These are phyloP conservation scores for Solanum peruvianum DNA, from an alignment of 257 asterid species.

Conservation along the genomic window DNA sequence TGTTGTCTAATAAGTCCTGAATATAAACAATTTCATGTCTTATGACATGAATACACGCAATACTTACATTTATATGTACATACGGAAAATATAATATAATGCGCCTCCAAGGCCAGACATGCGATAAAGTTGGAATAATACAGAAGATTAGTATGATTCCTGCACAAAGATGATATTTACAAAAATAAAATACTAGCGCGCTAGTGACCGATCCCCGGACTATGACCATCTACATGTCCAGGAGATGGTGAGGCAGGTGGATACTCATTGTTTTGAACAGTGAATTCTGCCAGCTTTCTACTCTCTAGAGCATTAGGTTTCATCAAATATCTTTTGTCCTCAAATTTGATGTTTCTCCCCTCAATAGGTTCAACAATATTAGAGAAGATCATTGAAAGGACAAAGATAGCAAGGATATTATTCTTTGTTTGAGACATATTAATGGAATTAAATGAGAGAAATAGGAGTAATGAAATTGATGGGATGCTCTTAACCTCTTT, in stretches of 20 bases:
- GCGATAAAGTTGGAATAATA: background rate
- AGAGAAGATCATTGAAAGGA: slow-evolving; percentile 20
- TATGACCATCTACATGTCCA: slow-evolving; percentile 13
- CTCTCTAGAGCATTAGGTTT: background rate
- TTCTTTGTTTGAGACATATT: slow-evolving; percentile 27
- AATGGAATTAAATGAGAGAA: background rate
- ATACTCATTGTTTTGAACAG: background rate
- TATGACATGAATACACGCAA: background rate
- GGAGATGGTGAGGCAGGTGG: background rate
- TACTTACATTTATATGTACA: background rate
- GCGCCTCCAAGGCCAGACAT: background rate
- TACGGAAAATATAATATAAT: background rate
- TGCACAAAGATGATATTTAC: background rate
- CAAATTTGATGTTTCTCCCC: slow-evolving; percentile 22
- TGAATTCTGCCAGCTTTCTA: background rate
- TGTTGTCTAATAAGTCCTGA: background rate
- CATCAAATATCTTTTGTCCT: background rate
- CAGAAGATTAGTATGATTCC: background rate
- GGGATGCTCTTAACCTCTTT: slow-evolving; percentile 5
- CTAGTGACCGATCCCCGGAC: slow-evolving; percentile 26
- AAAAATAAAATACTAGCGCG: background rate
- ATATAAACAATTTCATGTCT: background rate
- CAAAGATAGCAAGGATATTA: slow-evolving; percentile 7
- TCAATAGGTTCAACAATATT: slow-evolving; percentile 16
- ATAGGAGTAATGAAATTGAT: background rate